These are phyloP conservation scores for Starmera caribaea DNA, from an alignment of 805 yeast species.

Conservation along the genomic window DNA sequence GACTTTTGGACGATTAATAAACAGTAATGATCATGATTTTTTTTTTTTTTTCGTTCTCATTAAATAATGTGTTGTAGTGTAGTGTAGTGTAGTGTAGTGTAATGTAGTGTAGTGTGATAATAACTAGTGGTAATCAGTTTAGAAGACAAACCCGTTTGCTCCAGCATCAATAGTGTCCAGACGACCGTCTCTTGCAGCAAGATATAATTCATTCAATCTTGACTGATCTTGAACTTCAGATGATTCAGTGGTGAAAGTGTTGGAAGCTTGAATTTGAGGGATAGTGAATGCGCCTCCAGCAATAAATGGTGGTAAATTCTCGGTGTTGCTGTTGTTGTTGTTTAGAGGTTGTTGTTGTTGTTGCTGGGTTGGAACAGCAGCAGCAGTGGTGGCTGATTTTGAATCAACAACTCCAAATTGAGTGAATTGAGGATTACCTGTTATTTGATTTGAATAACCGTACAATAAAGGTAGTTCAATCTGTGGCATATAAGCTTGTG, in stretches of 20 bases:
- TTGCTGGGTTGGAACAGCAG: background rate
- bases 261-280: slow-evolving; percentile 5
- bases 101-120: too few species aligned
- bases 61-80: too few species aligned
- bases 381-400: background rate
- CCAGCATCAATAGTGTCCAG: slow-evolving; percentile 43
- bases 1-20: too few species aligned
- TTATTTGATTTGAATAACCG: slow-evolving; percentile 7
- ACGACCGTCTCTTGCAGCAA: slow-evolving; percentile 48
- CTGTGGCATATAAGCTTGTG: slow-evolving; percentile 15
- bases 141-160: slow-evolving; percentile 23
- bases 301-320: background rate
- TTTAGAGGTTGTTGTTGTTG: slow-evolving; percentile 4
- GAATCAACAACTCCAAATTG: background rate
- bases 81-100: too few species aligned
- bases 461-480: slow-evolving; percentile 15
- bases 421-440: background rate
- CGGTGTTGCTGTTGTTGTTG: background rate
- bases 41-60: background rate
- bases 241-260: slow-evolving; percentile 20
- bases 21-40: background rate
- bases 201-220: slow-evolving; percentile 40
- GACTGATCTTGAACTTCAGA: slow-evolving; percentile 25
- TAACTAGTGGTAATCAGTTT: too few species aligned
- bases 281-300: slow-evolving; percentile 9